phyloP scores from a whole-genome alignment of 352 stramenopile species.

The Globisporangium yorkense region DNA sequence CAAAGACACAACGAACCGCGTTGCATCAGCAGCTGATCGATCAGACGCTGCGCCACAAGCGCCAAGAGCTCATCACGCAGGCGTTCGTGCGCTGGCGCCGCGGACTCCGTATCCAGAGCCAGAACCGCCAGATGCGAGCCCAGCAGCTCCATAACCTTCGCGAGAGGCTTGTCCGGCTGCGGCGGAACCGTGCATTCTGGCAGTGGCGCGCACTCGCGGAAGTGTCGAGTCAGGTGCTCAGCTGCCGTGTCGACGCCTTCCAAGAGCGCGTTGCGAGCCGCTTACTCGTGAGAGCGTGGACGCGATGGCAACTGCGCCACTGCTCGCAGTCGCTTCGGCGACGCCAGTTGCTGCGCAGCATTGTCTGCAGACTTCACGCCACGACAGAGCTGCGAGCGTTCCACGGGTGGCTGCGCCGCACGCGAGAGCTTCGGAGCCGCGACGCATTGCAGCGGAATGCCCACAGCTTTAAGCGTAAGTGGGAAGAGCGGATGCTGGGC shows the following conservation, averaged over 20 bases:
- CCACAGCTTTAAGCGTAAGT: not conserved
- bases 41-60: conserved; percentile 34
- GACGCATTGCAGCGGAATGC: not conserved
- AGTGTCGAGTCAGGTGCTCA: conserved; percentile 23
- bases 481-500: not conserved
- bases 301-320: conserved; percentile 16
- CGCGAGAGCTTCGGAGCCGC: not conserved
- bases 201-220: conserved; percentile 24
- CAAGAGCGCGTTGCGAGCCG: conserved; percentile 21
- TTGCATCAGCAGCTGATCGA: conserved; percentile 63
- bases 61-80: conserved; percentile 31
- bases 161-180: conserved; percentile 17
- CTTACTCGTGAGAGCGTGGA: conserved; percentile 19
- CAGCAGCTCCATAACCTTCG: conserved; percentile 21
- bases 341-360: conserved; percentile 1
- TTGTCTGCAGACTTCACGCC: not conserved
- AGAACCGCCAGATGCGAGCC: conserved; percentile 26
- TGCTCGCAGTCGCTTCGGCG: not conserved
- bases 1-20: conserved; percentile 16
- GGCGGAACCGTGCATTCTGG: conserved; percentile 29
- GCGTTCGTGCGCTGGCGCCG: conserved; percentile 46
- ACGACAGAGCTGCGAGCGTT: not conserved
- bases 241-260: conserved; percentile 46
- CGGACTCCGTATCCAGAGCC: conserved; percentile 43
- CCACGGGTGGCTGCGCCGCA: conserved; percentile 1